Percentiles rank a stretch among this genome's conserved stretches.
Conservation (phyloP, 176 grass and related monocot genomes). For the Aegilops speltoides region DNA sequence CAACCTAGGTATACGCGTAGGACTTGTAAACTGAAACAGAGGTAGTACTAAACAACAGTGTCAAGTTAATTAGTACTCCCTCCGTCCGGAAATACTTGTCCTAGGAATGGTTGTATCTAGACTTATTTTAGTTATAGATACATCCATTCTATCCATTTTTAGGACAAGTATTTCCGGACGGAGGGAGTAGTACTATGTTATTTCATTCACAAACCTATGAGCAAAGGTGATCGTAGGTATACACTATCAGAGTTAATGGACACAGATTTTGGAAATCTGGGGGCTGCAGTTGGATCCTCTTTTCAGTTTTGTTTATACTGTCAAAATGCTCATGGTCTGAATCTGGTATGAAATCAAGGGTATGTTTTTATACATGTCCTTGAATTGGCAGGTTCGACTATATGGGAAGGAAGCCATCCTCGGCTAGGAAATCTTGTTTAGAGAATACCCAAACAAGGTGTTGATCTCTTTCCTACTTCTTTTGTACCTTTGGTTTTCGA, state of each 20-base stretch:
- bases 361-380: background rate
- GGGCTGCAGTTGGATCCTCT: background rate
- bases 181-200: background rate
- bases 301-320: background rate
- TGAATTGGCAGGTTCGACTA: slow-evolving; percentile 24
- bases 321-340: background rate
- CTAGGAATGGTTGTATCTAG: no score
- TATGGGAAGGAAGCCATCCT: slow-evolving; percentile 20
- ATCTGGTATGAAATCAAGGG: background rate
- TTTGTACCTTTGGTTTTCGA: slow-evolving; percentile 10
- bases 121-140: no score
- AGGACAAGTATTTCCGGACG: no score
- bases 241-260: background rate
- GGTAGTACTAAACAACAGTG: background rate
- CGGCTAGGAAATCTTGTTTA: slow-evolving; percentile 45
- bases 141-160: no score
- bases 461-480: background rate
- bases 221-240: background rate
- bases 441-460: slow-evolving; percentile 48
- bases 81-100: no score
- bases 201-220: background rate
- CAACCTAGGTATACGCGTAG: no score
- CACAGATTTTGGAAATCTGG: background rate
- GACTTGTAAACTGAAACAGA: no score
- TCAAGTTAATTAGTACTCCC: background rate